phyloP scores from a whole-genome alignment of 2,329 filamentous ascomycete species.

The Penicillium sp. region DNA sequence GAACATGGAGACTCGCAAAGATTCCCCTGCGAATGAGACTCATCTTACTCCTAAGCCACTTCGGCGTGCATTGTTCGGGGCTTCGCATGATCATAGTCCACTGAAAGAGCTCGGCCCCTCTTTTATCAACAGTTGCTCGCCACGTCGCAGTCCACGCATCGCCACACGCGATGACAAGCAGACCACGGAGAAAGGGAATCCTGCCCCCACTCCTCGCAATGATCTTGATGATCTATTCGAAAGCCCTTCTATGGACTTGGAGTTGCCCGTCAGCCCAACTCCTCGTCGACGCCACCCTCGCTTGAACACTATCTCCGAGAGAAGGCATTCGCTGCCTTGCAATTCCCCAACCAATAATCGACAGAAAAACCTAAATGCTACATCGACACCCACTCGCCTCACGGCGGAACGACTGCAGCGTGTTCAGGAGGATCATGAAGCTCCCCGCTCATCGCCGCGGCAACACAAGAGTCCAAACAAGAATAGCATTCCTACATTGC shows the following conservation, averaged over 20 bases:
- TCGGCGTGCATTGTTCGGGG: conserved; percentile 42
- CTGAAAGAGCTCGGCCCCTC: conserved; percentile 36
- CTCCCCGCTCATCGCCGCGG: conserved; percentile 17
- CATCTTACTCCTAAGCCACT: conserved; percentile 53
- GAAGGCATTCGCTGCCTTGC: conserved; percentile 35
- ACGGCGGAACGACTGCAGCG: conserved; percentile 33
- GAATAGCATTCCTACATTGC: conserved; percentile 18
- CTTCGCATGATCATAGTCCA: conserved; percentile 32
- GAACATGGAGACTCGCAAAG: conserved; percentile 43
- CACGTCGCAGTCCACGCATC: conserved; percentile 42
- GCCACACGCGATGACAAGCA: conserved; percentile 35
- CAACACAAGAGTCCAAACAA: conserved; percentile 25
- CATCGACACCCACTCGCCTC: conserved; percentile 28
- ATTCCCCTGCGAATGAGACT: conserved; percentile 41
- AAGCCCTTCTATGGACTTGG: conserved; percentile 47
- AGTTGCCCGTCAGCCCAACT: conserved; percentile 51
- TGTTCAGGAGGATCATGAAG: conserved; percentile 27
- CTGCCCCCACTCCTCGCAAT: conserved; percentile 47
- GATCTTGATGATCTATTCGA: conserved; percentile 63
- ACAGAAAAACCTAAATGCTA: conserved; percentile 19
- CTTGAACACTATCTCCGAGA: conserved; percentile 33
- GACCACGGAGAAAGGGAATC: conserved; percentile 54
- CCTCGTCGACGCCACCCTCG: conserved; percentile 51
- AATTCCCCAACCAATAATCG: conserved; percentile 30
- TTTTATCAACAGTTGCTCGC: conserved; percentile 42